Base-by-base conservation (phyloP, 176 grass and related monocot genomes). In the Avena insularis region DNA sequence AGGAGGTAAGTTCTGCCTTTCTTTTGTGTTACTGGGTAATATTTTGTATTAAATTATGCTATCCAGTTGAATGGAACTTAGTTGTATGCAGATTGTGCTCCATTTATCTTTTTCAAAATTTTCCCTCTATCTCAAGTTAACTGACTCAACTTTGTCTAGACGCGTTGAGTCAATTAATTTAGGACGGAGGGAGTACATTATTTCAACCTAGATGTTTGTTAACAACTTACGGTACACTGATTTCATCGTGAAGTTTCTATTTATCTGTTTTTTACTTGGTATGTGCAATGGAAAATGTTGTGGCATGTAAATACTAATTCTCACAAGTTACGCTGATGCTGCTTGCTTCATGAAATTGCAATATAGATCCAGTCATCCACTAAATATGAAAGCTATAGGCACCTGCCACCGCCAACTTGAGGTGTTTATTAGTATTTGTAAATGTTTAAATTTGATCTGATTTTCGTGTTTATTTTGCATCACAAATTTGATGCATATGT, bases 1-100 rank as follows among this genome's bases (percentile, higher is more conserved):
- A 90, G 97, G 97, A 94, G 92, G 97, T 99, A 86, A 79, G 29
- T 36, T 31, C 80, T 81, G 6, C 47, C 77, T 83, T 29, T 74
- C 70, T 87, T 45, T 56, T 74, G 50, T 70, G 85, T 79, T 56
- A 33, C 27, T 62, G 8, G 70, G 48, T 3, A 29, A 15, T 53
- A 36, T 12, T 75, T 86, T 33, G 19, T 85, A 12, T 43, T 62
- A 43, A 73, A 74, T 89, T 19, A 79, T 3, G 63, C 19, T 75
- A 53, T 75, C 38, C 1, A 65, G 54, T 35, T 81, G 25, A 72
- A 75, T 12, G 43, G n/a, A 61, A 60, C 62, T 79, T 4, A 3
- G 9, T 0, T 79, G 27, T 83, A 51, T 15, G 17, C 19, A 71
- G 20, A 50, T 60, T 45, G 53, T 31, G 13, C 13, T 80, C 35